Conservation (phyloP, 2,329 filamentous ascomycete species). For the Penicillium sp. region DNA sequence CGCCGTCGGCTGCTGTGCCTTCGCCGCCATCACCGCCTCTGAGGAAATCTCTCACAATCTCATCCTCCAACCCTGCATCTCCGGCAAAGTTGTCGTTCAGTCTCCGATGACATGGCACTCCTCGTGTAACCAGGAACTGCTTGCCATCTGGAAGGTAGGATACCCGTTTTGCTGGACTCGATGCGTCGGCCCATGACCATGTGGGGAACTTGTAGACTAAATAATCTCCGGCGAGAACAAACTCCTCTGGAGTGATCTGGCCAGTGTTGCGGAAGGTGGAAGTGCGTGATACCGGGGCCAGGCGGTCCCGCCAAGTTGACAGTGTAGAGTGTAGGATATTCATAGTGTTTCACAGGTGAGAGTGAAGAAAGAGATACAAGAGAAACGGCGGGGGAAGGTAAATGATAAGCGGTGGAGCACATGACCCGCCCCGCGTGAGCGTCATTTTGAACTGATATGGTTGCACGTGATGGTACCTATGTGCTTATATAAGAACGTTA, state of each 20-base stretch:
- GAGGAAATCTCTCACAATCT: conserved; percentile 78
- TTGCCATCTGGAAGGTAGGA: conserved; percentile 81
- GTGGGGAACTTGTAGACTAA: conserved; percentile 98
- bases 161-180: conserved; percentile 74
- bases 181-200: conserved; percentile 93
- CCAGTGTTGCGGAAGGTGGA: conserved; percentile 93
- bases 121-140: conserved; percentile 92
- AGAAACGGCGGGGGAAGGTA: conserved; percentile 8
- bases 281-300: conserved; percentile 82
- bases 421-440: conserved; percentile 30
- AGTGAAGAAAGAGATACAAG: conserved; percentile 1
- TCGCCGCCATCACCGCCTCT: conserved; percentile 48
- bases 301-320: conserved; percentile 86
- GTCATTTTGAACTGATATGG: conserved; percentile 2
- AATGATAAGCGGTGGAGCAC: conserved; percentile 32
- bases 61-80: conserved; percentile 80
- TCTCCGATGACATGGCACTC: conserved; percentile 88
- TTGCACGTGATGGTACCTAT: neutral
- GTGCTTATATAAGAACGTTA: neutral
- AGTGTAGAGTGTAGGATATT: conserved; percentile 91
- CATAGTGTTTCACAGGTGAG: conserved; percentile 53
- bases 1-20: conserved; percentile 67
- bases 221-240: conserved; percentile 92
- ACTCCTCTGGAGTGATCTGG: conserved; percentile 96
- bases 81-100: conserved; percentile 93